Conservation (phyloP, 2,329 filamentous ascomycete species). For the Fusarium oxysporum region DNA sequence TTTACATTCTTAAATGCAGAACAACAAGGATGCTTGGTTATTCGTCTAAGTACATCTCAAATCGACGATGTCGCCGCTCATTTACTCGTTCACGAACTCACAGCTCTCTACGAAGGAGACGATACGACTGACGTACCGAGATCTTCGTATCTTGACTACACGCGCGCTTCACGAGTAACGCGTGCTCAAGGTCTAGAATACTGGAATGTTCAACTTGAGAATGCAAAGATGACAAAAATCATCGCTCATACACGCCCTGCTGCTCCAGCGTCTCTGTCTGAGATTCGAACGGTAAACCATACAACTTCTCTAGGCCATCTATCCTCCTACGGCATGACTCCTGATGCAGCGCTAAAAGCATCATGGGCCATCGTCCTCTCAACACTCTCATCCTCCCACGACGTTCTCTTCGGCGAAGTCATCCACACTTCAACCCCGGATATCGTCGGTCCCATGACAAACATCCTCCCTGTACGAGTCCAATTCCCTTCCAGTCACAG, state of each 20-base stretch:
- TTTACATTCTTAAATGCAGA: slow-evolving; percentile 63
- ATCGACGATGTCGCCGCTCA: slow-evolving; percentile 61
- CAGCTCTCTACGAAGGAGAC: slow-evolving; percentile 56
- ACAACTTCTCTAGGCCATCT: slow-evolving; percentile 56
- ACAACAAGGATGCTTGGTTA: slow-evolving; percentile 59
- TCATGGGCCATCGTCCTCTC: slow-evolving; percentile 69
- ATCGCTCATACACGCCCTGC: slow-evolving; percentile 57
- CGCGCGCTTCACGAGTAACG: slow-evolving; percentile 55
- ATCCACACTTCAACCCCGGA: slow-evolving; percentile 58
- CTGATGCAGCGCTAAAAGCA: slow-evolving; percentile 66
- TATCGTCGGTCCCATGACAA: slow-evolving; percentile 63
- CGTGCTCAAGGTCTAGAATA: slow-evolving; percentile 56
- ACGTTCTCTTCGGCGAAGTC: slow-evolving; percentile 68
- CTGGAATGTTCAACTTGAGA: slow-evolving; percentile 59
- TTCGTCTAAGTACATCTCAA: slow-evolving; percentile 62
- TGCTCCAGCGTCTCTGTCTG: slow-evolving; percentile 48
- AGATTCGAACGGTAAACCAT: slow-evolving; percentile 55
- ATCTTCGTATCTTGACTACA: slow-evolving; percentile 62
- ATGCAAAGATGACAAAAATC: slow-evolving; percentile 60
- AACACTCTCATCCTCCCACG: slow-evolving; percentile 59
- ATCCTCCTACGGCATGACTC: slow-evolving; percentile 58
- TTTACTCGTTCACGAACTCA: slow-evolving; percentile 61
- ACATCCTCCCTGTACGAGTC: slow-evolving; percentile 62
- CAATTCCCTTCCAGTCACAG: slow-evolving; percentile 57
- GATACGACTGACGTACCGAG: slow-evolving; percentile 47